phyloP scores from a whole-genome alignment of 331 rosid genomes.

The Malus hybrid region DNA sequence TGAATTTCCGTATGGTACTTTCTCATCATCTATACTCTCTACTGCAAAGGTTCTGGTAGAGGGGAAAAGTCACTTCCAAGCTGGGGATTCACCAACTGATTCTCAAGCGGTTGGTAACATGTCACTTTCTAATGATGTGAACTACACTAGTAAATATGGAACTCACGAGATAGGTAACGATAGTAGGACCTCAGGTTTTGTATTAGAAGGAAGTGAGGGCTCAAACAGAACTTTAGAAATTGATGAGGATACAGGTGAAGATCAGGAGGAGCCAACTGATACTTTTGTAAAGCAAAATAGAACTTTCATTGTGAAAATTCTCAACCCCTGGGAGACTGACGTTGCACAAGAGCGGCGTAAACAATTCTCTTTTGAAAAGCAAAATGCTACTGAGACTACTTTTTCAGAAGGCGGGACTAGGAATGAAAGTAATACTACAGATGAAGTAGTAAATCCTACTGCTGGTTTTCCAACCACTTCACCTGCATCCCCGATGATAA shows the following conservation, averaged over 20 bases:
- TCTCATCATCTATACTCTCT: slow-evolving; percentile 37
- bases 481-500: slow-evolving; percentile 20
- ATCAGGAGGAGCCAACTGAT: slow-evolving; percentile 4
- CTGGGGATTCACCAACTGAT: slow-evolving; percentile 26
- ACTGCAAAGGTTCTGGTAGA: slow-evolving; percentile 15
- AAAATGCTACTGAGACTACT: slow-evolving; percentile 8
- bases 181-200: slow-evolving; percentile 14
- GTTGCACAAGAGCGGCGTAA: slow-evolving; percentile 17
- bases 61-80: slow-evolving; percentile 27
- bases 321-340: slow-evolving; percentile 18
- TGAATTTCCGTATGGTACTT: slow-evolving; percentile 55
- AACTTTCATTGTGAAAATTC: slow-evolving; percentile 12
- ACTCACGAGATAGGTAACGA: slow-evolving; percentile 14
- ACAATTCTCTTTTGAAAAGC: not conserved
- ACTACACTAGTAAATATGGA: slow-evolving; percentile 12
- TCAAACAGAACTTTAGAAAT: slow-evolving; percentile 13
- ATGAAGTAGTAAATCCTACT: slow-evolving; percentile 12
- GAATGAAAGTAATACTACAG: slow-evolving; percentile 20
- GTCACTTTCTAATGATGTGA: slow-evolving; percentile 20
- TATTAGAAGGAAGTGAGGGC: slow-evolving; percentile 6
- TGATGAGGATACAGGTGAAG: slow-evolving; percentile 6
- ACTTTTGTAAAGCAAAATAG: slow-evolving; percentile 18
- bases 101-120: slow-evolving; percentile 13
- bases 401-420: slow-evolving; percentile 15
- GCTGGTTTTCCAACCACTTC: slow-evolving; percentile 19